phyloP scores from a whole-genome alignment of 1,139 yeast species.

The Ogataea hybrid region DNA sequence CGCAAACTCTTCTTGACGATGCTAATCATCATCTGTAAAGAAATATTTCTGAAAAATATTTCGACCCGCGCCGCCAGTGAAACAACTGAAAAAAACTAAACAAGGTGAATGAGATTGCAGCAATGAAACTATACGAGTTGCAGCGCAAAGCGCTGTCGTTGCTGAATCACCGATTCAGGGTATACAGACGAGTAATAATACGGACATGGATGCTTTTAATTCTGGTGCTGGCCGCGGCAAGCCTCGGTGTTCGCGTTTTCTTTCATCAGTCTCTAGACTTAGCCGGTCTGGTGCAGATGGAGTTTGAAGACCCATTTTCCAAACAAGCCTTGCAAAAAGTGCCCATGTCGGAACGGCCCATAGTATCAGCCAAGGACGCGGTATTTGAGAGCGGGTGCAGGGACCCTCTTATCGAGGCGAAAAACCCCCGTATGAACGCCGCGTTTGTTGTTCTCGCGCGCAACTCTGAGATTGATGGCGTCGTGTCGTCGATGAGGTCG shows the following conservation, averaged over 20 bases:
- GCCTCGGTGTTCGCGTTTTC: background rate
- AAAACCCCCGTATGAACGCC: constrained; percentile 57
- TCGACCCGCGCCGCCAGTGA: constrained; percentile 6
- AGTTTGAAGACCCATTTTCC: constrained; percentile 20
- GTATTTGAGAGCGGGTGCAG: constrained; percentile 57
- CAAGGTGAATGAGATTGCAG: background rate
- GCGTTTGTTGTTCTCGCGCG: constrained; percentile 82
- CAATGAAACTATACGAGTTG: background rate
- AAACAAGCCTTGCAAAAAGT: constrained; percentile 16
- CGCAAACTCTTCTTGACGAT: constrained; percentile 1
- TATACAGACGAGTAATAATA: constrained; percentile 13
- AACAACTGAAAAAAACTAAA: background rate
- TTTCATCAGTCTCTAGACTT: constrained; percentile 1
- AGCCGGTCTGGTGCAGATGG: constrained; percentile 5
- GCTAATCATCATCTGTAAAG: constrained; percentile 1
- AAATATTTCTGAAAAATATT: constrained; percentile 1
- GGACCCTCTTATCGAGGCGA: constrained; percentile 33
- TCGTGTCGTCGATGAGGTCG: constrained; percentile 63
- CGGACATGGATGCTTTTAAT: constrained; percentile 16
- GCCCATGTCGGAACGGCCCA: constrained; percentile 33
- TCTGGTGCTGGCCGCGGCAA: background rate
- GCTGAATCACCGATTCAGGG: constrained; percentile 13
- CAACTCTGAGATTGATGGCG: constrained; percentile 70
- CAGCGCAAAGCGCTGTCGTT: constrained; percentile 1
- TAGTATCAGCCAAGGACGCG: constrained; percentile 37